phyloP scores from a whole-genome alignment of 2,329 filamentous ascomycete species.

The Pseudofabraea citricarpa region DNA sequence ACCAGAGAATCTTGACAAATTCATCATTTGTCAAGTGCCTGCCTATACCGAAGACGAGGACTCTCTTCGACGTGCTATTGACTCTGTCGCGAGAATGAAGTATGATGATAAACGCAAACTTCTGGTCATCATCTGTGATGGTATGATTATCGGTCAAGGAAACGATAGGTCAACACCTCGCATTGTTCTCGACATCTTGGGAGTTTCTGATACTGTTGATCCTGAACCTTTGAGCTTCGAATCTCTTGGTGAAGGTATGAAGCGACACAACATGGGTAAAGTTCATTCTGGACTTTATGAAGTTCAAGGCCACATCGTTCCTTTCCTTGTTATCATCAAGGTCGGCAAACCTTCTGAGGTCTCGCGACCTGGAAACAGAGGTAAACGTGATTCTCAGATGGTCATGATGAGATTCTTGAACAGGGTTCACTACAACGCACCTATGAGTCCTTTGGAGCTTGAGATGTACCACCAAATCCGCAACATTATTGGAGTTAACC shows the following conservation, averaged over 20 bases:
- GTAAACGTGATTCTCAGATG: constrained; percentile 99
- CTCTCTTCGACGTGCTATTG: constrained; percentile 91
- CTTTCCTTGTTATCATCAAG: constrained; percentile 95
- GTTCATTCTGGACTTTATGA: constrained; percentile 97
- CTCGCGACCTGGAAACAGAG: constrained; percentile 80
- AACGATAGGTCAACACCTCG: constrained; percentile 97
- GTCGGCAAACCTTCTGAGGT: constrained; percentile 82
- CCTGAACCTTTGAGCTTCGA: constrained; percentile 96
- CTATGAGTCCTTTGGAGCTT: constrained; percentile 94
- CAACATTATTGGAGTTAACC: constrained; percentile 98
- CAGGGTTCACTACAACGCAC: constrained; percentile 92
- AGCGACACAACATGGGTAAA: constrained; percentile 99
- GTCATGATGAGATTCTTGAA: constrained; percentile 98
- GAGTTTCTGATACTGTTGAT: constrained; percentile 88
- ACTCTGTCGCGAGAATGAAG: constrained; percentile 89
- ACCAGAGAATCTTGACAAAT: constrained; percentile 96
- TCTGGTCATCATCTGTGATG: constrained; percentile 87
- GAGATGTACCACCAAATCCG: constrained; percentile 99
- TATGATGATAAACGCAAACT: constrained; percentile 99
- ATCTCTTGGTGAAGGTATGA: constrained; percentile 88
- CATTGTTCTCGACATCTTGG: constrained; percentile 95
- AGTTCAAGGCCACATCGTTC: constrained; percentile 95
- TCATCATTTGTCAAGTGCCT: constrained; percentile 95
- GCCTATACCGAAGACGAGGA: constrained; percentile 99
- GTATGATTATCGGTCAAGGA: constrained; percentile 91